These are phyloP conservation scores for Trichoderma lentiforme DNA, from an alignment of 2,329 filamentous ascomycete genomes.

Conservation along the genomic window DNA sequence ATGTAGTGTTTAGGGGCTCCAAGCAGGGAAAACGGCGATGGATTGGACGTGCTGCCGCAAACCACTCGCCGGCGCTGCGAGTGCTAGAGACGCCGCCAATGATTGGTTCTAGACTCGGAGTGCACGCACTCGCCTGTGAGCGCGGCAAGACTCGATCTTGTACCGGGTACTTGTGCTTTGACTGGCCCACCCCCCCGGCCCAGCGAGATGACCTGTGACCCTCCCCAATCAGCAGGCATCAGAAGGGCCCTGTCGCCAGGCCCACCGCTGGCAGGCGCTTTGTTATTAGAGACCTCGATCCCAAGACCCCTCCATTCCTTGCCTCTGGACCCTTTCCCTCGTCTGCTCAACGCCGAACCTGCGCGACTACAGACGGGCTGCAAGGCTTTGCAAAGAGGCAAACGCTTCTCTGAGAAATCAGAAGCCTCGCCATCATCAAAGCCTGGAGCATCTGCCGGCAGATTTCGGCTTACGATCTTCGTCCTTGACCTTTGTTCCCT, in stretches of 20 bases:
- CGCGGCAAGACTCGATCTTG: conserved; percentile 12
- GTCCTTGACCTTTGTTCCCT: not conserved
- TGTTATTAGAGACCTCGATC: conserved; percentile 20
- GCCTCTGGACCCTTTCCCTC: conserved; percentile 19
- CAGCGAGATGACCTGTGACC: conserved; percentile 16
- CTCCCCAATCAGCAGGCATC: conserved; percentile 19
- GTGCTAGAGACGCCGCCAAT: conserved; percentile 1
- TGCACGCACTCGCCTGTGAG: not conserved
- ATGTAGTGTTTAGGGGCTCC: not conserved
- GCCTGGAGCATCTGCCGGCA: conserved; percentile 8
- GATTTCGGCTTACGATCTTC: conserved; percentile 12
- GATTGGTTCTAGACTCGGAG: conserved; percentile 1
- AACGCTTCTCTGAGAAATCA: not conserved
- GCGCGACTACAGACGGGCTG: conserved; percentile 15
- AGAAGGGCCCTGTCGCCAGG: conserved; percentile 11
- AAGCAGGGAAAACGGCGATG: not conserved
- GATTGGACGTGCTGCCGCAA: not conserved
- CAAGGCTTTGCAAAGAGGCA: conserved; percentile 15
- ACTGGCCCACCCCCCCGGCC: not conserved
- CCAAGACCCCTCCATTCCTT: conserved; percentile 19
- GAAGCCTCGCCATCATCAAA: not conserved
- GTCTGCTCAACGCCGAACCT: conserved; percentile 17
- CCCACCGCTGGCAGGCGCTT: conserved; percentile 14
- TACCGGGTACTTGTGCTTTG: not conserved
- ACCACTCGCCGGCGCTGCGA: conserved; percentile 3